Base-by-base conservation (phyloP, 2,329 filamentous ascomycete genomes). In the Trichoderma cornu-damae region DNA sequence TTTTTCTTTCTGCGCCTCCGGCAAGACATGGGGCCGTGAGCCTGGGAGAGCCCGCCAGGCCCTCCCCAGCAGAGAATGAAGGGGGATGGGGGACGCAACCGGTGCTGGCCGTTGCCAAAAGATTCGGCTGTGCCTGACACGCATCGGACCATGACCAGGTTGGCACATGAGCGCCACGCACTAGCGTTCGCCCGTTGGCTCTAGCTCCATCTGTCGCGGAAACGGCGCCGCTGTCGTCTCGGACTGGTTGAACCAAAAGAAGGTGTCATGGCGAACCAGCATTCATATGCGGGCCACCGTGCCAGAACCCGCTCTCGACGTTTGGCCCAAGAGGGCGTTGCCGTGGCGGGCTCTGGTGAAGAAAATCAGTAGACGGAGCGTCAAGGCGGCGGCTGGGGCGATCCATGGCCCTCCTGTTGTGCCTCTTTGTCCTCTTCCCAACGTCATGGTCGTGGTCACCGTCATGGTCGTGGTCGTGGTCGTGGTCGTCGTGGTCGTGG, bases 351-450 rank as follows among this genome's bases (percentile, higher is more conserved):
- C 18, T 24, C 12, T 26, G 38, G 20, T 6, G 20, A 20, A 14
- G 40, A 53, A 26, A 20, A 35, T 16, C 26, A 20, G 6, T n/a
- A n/a, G 37, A 49, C 18, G 8, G 4, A 24, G 35, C 20, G 22
- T 50, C 34, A 22, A 22, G 24, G 16, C 12, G 24, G 16, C 12
- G 26, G 3, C 11, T 34, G 11, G 35, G 26, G 43, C 6, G 6
- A 43, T 40, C 14, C 37, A 18, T 32, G 20, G 47, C 51, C 40
- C 38, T 63, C 58, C 59, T 47, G 59, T 46, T 46, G 57, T 47
- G 47, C 50, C 50, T 26, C 57, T 34, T 47, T 58, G 38, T 57
- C 53, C 34, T 60, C 62, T 24, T 57, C 30, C 58, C 60, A 60
- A 18, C 28, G 34, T 57, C 48, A n/a, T n/a, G n/a, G n/a, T n/a